Percentiles rank a stretch among this genome's conserved stretches.
Conservation (phyloP, 2,329 filamentous ascomycete species). For the Colletotrichum sp. region DNA sequence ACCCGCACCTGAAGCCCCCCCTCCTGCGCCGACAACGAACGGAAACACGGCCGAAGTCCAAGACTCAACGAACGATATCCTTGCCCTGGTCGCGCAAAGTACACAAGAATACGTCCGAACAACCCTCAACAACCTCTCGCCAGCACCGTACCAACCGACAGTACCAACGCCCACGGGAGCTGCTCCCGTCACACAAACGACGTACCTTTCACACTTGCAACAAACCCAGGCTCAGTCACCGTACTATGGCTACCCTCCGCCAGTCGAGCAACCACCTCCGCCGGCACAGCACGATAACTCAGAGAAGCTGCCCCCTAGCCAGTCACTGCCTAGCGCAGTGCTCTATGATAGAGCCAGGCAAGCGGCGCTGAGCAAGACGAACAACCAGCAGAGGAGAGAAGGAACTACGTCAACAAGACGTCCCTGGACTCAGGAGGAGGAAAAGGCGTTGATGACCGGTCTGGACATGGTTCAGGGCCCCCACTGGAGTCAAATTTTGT, state of each 20-base stretch:
- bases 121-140: slow-evolving; percentile 46
- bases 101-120: slow-evolving; percentile 50
- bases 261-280: slow-evolving; percentile 23
- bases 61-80: slow-evolving; percentile 45
- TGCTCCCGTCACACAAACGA: slow-evolving; percentile 37
- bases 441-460: slow-evolving; percentile 87
- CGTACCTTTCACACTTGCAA: slow-evolving; percentile 42
- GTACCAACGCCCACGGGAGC: slow-evolving; percentile 38
- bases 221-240: slow-evolving; percentile 31
- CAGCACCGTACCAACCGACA: slow-evolving; percentile 46
- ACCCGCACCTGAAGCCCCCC: not conserved
- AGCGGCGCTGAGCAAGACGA: slow-evolving; percentile 61
- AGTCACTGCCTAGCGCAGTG: slow-evolving; percentile 58
- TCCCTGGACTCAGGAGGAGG: slow-evolving; percentile 88
- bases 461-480: slow-evolving; percentile 89
- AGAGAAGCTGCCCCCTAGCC: slow-evolving; percentile 56
- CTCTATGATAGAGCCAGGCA: slow-evolving; percentile 65
- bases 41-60: slow-evolving; percentile 31
- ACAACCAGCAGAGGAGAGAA: slow-evolving; percentile 59
- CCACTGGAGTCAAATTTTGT: slow-evolving; percentile 91
- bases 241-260: slow-evolving; percentile 24
- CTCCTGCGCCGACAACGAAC: slow-evolving; percentile 23
- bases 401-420: slow-evolving; percentile 69
- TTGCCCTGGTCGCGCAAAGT: slow-evolving; percentile 48
- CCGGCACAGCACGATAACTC: slow-evolving; percentile 37